Conservation (phyloP, 495 filamentous ascomycete species). For the Aspergillus asperescens region DNA sequence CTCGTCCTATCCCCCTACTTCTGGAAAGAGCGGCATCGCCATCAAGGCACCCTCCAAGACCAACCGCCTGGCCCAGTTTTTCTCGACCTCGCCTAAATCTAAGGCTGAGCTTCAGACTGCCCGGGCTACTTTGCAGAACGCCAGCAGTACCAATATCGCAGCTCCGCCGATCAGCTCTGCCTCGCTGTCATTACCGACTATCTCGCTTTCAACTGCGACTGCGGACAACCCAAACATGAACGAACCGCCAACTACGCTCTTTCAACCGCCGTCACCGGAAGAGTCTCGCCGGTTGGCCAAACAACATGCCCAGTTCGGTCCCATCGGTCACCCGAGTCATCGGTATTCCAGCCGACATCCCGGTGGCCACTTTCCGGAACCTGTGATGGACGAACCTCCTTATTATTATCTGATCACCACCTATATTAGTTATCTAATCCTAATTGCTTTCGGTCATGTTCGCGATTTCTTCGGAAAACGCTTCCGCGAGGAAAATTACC, state of each 20-base stretch:
- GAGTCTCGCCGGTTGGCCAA: slow-evolving; percentile 70
- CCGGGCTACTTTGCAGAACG: slow-evolving; percentile 55
- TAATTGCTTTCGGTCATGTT: slow-evolving; percentile 92
- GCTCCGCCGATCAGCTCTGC: slow-evolving; percentile 63
- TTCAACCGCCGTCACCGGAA: slow-evolving; percentile 82
- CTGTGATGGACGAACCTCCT: slow-evolving; percentile 90
- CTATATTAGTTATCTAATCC: slow-evolving; percentile 92
- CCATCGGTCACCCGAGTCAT: slow-evolving; percentile 71
- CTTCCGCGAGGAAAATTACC: slow-evolving; percentile 78
- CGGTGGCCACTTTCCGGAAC: slow-evolving; percentile 70
- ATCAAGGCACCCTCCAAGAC: slow-evolving; percentile 56
- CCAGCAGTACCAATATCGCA: slow-evolving; percentile 44
- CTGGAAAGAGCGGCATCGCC: slow-evolving; percentile 45
- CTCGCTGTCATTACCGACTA: slow-evolving; percentile 78
- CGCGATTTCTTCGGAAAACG: slow-evolving; percentile 97
- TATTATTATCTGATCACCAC: slow-evolving; percentile 96
- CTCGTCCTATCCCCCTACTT: slow-evolving; percentile 41
- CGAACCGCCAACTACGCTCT: slow-evolving; percentile 72
- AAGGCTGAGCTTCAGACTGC: slow-evolving; percentile 44
- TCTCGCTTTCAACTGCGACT: slow-evolving; percentile 84
- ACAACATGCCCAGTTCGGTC: slow-evolving; percentile 87
- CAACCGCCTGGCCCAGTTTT: slow-evolving; percentile 56
- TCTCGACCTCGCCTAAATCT: slow-evolving; percentile 54
- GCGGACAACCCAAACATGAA: slow-evolving; percentile 73
- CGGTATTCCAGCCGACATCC: slow-evolving; percentile 80